phyloP scores from a whole-genome alignment of 345 rosid species.

The Populus pruinosa region DNA sequence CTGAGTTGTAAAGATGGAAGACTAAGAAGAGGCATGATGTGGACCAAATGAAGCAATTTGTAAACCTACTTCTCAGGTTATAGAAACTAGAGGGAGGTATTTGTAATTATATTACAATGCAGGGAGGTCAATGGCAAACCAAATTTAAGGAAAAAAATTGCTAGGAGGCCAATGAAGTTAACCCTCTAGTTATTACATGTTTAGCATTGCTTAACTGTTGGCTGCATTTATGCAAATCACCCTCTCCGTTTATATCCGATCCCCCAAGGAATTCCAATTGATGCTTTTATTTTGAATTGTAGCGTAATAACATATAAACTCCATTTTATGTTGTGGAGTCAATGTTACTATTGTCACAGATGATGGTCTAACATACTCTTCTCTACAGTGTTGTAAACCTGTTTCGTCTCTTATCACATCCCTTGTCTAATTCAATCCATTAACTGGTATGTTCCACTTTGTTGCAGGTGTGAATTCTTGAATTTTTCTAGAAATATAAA shows the following conservation, averaged over 20 bases:
- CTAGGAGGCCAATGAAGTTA: no score
- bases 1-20: background rate
- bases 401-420: background rate
- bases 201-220: no score
- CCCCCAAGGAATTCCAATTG: background rate
- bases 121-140: background rate
- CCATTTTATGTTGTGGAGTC: background rate
- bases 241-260: background rate
- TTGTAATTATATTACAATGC: background rate
- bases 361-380: background rate
- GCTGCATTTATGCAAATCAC: no score
- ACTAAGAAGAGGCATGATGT: background rate
- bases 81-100: background rate
- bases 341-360: background rate
- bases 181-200: no score
- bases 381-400: background rate
- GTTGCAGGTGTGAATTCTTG: constrained; percentile 56
- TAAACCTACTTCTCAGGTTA: background rate
- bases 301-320: background rate
- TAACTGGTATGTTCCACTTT: constrained; percentile 5
- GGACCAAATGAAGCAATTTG: background rate
- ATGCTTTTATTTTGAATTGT: background rate
- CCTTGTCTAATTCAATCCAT: background rate
- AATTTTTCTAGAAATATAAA: constrained; percentile 58
- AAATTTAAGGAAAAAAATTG: background rate